These are phyloP conservation scores for Pleurozium schreberi DNA, from an alignment of 225 moss, liverwort and hornwort genomes.

Conservation along the genomic window DNA sequence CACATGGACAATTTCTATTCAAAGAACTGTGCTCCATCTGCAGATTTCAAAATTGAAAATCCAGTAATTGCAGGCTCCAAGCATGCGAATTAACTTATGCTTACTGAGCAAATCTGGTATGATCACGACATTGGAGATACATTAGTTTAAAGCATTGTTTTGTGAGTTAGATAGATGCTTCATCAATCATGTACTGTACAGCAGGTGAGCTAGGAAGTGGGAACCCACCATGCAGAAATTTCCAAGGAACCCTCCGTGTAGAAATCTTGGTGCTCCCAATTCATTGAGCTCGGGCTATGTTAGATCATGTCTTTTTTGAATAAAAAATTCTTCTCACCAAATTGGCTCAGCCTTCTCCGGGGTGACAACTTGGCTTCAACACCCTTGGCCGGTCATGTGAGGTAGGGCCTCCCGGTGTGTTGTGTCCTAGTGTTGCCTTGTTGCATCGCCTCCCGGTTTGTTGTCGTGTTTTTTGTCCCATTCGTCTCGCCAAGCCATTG, in stretches of 20 bases:
- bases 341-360: too few species aligned
- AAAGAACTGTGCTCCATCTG: background rate
- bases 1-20: too few species aligned
- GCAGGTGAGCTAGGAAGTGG: background rate
- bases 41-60: background rate
- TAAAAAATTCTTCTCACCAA: background rate
- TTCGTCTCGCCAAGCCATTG: too few species aligned
- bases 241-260: too few species aligned
- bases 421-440: too few species aligned
- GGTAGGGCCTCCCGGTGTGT: too few species aligned
- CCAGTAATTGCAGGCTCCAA: background rate
- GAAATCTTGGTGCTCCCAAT: background rate
- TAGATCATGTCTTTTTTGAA: background rate
- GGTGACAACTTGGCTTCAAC: too few species aligned
- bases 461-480: too few species aligned
- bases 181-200: background rate
- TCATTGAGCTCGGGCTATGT: background rate
- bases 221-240: background rate
- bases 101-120: background rate
- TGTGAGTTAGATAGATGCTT: background rate
- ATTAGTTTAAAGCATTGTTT: background rate
- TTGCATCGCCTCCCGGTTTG: too few species aligned
- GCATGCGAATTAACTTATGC: background rate
- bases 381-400: too few species aligned
- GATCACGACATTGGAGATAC: too few species aligned